These are phyloP conservation scores for Sanghuangporus sanghuang DNA, from an alignment of 1,284 basidiomycete genomes.

Conservation along the genomic window DNA sequence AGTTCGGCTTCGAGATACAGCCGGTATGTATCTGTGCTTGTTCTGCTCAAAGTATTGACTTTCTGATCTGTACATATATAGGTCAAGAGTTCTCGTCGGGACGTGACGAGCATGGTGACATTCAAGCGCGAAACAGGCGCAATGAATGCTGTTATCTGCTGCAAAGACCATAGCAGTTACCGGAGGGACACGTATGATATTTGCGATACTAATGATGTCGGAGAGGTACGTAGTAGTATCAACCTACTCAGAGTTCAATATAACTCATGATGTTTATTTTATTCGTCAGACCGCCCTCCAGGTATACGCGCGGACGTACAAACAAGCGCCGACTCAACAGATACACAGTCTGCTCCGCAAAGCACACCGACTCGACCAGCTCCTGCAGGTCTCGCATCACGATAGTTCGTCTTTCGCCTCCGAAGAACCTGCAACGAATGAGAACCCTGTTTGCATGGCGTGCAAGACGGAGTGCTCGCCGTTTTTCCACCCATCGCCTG, in stretches of 20 bases:
- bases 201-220: conserved; percentile 79
- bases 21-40: conserved; percentile 46
- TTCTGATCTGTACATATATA: conserved; percentile 25
- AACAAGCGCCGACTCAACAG: conserved; percentile 64
- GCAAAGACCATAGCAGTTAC: conserved; percentile 72
- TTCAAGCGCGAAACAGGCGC: conserved; percentile 83
- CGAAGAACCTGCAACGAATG: conserved; percentile 12
- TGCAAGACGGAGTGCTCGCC: conserved; percentile 37
- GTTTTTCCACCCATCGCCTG: conserved; percentile 31
- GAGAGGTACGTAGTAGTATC: conserved; percentile 48
- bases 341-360: conserved; percentile 83
- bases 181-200: conserved; percentile 72
- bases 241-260: background rate
- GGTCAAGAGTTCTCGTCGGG: conserved; percentile 72
- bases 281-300: conserved; percentile 72
- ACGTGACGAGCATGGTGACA: conserved; percentile 60
- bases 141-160: conserved; percentile 79
- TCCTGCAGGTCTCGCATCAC: conserved; percentile 35
- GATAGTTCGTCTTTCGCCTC: conserved; percentile 14
- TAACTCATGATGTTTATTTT: background rate
- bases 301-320: conserved; percentile 79
- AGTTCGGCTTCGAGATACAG: conserved; percentile 88
- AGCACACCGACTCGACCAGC: conserved; percentile 72
- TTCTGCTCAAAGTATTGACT: conserved; percentile 8
- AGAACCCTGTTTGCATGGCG: conserved; percentile 24